phyloP scores from a whole-genome alignment of 2,329 filamentous ascomycete species.

The Thielaviopsis populi region DNA sequence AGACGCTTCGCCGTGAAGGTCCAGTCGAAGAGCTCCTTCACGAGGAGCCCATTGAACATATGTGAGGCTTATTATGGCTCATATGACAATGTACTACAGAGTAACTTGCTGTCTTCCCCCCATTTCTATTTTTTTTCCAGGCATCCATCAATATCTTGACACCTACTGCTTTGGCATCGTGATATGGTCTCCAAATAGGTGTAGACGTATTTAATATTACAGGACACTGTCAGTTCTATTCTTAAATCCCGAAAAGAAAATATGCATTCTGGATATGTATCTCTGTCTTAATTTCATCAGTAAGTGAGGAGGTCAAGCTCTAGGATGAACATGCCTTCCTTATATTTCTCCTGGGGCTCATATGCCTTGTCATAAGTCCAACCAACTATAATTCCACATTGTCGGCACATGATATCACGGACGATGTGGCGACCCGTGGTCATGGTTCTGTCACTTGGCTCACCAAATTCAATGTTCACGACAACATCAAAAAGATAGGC shows the following conservation, averaged over 20 bases:
- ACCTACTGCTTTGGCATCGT: too few relatives aligned
- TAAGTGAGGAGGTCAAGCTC: slow-evolving; percentile 80
- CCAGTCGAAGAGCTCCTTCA: slow-evolving; percentile 53
- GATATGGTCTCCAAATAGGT: too few relatives aligned
- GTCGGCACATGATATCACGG: slow-evolving; percentile 77
- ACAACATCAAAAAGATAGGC: slow-evolving; percentile 91
- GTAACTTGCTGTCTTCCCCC: too few relatives aligned
- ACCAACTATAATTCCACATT: slow-evolving; percentile 84
- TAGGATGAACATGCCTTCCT: slow-evolving; percentile 95
- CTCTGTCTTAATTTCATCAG: slow-evolving; percentile 34
- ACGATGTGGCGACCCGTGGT: slow-evolving; percentile 92
- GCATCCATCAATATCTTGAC: too few relatives aligned
- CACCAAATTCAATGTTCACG: slow-evolving; percentile 73
- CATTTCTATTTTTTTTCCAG: too few relatives aligned
- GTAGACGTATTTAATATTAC: too few relatives aligned
- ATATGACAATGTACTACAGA: too few relatives aligned
- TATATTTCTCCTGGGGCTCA: slow-evolving; percentile 87
- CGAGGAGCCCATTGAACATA: slow-evolving; percentile 72
- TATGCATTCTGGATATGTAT: not conserved
- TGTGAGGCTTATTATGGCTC: slow-evolving; percentile 16
- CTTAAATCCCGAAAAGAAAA: too few relatives aligned
- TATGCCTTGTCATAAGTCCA: slow-evolving; percentile 99
- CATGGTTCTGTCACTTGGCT: slow-evolving; percentile 92
- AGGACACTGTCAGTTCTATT: too few relatives aligned
- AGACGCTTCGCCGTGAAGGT: slow-evolving; percentile 42